Percentiles rank a stretch among this genome's conserved stretches.
Conservation (phyloP, 305 asterid species). For the Fraxinus sp. region DNA sequence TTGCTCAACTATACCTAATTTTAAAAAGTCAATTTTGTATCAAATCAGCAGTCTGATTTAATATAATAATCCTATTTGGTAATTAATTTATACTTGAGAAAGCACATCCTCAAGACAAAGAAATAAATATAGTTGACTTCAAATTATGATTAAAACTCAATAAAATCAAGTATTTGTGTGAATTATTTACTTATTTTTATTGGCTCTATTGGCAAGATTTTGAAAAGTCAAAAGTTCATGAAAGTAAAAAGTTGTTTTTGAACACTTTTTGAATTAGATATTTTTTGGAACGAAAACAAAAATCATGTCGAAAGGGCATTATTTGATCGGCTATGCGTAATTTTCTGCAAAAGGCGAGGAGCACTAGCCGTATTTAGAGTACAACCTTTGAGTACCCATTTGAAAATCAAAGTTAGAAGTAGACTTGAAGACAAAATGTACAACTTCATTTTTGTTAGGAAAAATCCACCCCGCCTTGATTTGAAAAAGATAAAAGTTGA, state of each 20-base stretch:
- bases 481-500: neutral
- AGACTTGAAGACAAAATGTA: neutral
- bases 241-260: neutral
- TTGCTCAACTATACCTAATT: conserved; percentile 27
- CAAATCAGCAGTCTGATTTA: conserved; percentile 11
- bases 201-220: neutral
- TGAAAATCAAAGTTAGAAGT: conserved; percentile 27
- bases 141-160: conserved; percentile 16
- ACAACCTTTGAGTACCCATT: conserved; percentile 37
- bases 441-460: conserved; percentile 10
- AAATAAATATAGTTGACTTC: conserved; percentile 32
- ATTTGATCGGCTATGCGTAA: conserved; percentile 11
- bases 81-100: conserved; percentile 12
- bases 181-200: neutral
- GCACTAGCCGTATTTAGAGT: conserved; percentile 35
- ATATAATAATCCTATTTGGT: neutral
- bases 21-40: conserved; percentile 25
- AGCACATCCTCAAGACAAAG: conserved; percentile 22
- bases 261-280: neutral
- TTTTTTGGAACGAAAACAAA: neutral
- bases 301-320: neutral
- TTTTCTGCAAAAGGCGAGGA: neutral
- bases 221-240: neutral
- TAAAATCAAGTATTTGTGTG: neutral
- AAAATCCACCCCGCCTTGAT: neutral